Evolutionary conservation across 257 asterid genomes (phyloP).

Genomic region (Solanum dulcamara): DNA sequence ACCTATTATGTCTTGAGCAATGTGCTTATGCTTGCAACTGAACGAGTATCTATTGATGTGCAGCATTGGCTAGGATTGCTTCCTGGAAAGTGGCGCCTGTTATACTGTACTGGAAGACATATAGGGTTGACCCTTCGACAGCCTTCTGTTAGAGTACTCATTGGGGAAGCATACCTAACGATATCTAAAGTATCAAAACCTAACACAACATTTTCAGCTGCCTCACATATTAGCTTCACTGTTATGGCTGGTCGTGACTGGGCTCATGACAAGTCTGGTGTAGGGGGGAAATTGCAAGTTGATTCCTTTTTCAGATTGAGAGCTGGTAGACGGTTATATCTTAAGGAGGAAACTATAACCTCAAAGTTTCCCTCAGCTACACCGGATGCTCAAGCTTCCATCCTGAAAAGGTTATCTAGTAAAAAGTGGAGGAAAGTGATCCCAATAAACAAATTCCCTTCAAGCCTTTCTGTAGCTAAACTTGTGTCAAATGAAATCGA

Average conservation of each 20-base stretch:
- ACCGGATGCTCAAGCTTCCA: conserved; percentile 32
- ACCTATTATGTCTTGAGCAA: not conserved
- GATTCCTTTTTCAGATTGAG: conserved; percentile 44
- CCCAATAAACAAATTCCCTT: conserved; percentile 60
- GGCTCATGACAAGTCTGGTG: conserved; percentile 80
- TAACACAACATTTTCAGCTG: conserved; percentile 41
- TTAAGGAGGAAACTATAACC: conserved; percentile 37
- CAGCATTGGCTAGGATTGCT: conserved; percentile 75
- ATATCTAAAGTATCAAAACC: conserved; percentile 44
- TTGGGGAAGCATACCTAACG: conserved; percentile 54
- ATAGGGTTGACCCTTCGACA: conserved; percentile 84
- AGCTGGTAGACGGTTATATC: conserved; percentile 76
- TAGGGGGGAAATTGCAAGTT: conserved; percentile 39
- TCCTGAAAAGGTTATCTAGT: conserved; percentile 44
- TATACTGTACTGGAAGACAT: conserved; percentile 82
- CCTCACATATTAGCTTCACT: conserved; percentile 54
- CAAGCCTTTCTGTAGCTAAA: conserved; percentile 74
- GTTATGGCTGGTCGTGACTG: conserved; percentile 49
- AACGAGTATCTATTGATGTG: not conserved
- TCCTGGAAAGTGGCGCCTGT: conserved; percentile 95
- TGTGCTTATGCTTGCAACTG: not conserved
- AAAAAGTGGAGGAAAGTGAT: conserved; percentile 62
- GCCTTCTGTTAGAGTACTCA: conserved; percentile 55
- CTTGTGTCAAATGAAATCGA: conserved; percentile 49
- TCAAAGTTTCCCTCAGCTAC: conserved; percentile 15